Conservation (phyloP, 2,329 filamentous ascomycete genomes). For the Sporothrix sp. region DNA sequence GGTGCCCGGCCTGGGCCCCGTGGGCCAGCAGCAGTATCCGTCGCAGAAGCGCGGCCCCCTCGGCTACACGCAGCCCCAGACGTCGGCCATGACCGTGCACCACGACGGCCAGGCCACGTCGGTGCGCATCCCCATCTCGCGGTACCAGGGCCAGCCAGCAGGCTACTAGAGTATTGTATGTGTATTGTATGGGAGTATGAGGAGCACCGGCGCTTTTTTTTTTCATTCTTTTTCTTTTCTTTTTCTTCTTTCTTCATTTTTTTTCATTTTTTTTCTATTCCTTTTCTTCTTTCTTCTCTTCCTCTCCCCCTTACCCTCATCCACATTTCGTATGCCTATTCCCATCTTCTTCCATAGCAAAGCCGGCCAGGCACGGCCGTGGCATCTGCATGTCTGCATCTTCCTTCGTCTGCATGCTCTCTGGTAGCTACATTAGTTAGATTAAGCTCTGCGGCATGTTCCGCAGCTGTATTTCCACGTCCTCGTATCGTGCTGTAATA, state of each 20-base stretch:
- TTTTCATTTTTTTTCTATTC: background rate
- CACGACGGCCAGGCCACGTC: slow-evolving; percentile 8
- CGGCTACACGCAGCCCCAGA: background rate
- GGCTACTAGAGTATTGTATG: too few species aligned
- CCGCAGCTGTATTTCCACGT: too few species aligned
- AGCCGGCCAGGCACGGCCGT: too few species aligned
- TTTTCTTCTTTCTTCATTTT: background rate
- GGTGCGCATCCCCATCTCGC: slow-evolving; percentile 15
- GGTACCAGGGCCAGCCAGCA: background rate
- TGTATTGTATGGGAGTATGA: background rate
- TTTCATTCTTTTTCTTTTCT: background rate
- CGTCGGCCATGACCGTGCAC: slow-evolving; percentile 9
- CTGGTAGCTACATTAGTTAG: too few species aligned
- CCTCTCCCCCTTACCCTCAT: too few species aligned
- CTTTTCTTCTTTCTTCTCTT: background rate
- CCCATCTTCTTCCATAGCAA: too few species aligned
- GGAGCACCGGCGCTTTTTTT: background rate
- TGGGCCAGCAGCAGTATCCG: background rate
- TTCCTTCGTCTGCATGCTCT: too few species aligned
- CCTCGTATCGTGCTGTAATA: too few species aligned
- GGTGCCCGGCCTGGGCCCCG: too few species aligned
- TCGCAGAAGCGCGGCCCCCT: background rate
- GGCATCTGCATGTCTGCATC: too few species aligned
- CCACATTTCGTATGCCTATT: too few species aligned
- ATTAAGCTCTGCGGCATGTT: too few species aligned